Conservation (phyloP, 495 filamentous ascomycete species). For the Hyaloscypha finlandica region DNA sequence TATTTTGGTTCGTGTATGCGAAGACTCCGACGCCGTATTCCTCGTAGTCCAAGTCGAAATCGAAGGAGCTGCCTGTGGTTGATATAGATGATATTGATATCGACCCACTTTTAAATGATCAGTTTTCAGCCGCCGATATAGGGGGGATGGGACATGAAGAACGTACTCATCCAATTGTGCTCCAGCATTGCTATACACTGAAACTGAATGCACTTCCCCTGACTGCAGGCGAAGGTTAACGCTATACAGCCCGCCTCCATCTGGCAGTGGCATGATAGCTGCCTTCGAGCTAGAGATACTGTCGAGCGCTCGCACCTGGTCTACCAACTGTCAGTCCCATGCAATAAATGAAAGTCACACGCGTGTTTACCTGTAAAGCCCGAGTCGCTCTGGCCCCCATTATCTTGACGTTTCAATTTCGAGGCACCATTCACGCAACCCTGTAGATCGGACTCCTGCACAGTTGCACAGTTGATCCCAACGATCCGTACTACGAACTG, state of each 20-base stretch:
- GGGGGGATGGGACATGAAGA: not conserved
- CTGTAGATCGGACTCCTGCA: too few relatives aligned
- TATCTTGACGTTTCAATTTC: not conserved
- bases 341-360: not conserved
- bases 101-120: not conserved
- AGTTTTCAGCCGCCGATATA: not conserved
- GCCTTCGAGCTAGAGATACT: not conserved
- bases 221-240: not conserved
- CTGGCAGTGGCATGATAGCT: constrained; percentile 1
- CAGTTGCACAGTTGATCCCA: too few relatives aligned
- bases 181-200: constrained; percentile 2
- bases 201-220: not conserved
- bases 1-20: constrained; percentile 3
- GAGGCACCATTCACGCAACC: too few relatives aligned
- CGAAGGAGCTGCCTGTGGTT: not conserved
- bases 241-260: not conserved
- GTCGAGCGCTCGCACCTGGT: not conserved
- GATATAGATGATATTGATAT: not conserved
- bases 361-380: not conserved
- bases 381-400: not conserved
- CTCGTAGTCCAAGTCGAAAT: constrained; percentile 3
- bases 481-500: too few relatives aligned
- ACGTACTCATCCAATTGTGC: constrained; percentile 8
- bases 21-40: constrained; percentile 4
- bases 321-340: not conserved